Percentiles rank a stretch among this genome's conserved stretches.
These are phyloP conservation scores for Kokia cookei DNA, from an alignment of 441 rosid species.

Conservation along the genomic window DNA sequence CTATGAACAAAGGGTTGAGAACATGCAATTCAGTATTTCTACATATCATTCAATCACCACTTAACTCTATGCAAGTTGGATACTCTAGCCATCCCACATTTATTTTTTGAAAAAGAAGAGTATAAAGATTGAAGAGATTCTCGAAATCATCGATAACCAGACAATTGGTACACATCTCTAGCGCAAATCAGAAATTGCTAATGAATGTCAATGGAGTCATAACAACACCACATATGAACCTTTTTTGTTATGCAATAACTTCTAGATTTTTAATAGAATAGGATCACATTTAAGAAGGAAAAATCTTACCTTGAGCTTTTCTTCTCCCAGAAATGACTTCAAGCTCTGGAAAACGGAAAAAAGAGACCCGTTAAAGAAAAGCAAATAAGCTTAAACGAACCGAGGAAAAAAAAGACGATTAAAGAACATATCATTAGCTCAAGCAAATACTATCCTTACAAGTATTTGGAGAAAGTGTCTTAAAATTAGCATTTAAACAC, in stretches of 20 bases:
- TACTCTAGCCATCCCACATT: background rate
- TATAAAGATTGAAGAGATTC: background rate
- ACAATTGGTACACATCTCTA: background rate
- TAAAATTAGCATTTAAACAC: background rate
- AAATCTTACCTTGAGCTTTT: conserved; percentile 62
- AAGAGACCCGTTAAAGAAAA: conserved; percentile 12
- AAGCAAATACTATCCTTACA: background rate
- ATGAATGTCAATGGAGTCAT: background rate
- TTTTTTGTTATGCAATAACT: background rate
- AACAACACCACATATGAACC: background rate
- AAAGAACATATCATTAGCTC: background rate
- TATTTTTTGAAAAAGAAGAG: background rate
- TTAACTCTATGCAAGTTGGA: background rate
- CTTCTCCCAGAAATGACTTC: conserved; percentile 85
- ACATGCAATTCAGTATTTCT: background rate
- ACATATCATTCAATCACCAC: background rate
- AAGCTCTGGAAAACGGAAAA: conserved; percentile 52
- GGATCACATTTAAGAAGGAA: background rate
- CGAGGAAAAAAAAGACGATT: background rate
- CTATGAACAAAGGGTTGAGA: conserved; percentile 13
- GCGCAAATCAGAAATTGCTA: background rate
- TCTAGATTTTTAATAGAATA: background rate
- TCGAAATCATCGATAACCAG: background rate
- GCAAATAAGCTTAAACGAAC: conserved; percentile 1
- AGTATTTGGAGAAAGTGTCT: background rate